Conservation (phyloP, 768 basidiomycete genomes). For the Boletus coccyginus region DNA sequence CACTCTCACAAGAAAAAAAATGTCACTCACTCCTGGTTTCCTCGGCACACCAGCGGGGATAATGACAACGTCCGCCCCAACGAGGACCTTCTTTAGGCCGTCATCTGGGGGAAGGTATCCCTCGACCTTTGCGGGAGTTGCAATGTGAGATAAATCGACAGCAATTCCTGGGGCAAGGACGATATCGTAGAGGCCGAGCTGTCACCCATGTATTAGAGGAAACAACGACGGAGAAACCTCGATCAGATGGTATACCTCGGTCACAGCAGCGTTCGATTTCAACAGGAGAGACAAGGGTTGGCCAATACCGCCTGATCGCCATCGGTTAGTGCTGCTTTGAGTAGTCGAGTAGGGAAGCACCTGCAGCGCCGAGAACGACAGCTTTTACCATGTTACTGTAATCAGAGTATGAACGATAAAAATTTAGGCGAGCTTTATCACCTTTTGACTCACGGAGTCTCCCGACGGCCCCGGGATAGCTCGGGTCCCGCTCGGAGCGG, state of each 20-base stretch:
- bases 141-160: slow-evolving; percentile 91
- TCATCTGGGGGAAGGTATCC: slow-evolving; percentile 81
- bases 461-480: slow-evolving; percentile 10
- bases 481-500: not conserved
- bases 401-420: not conserved
- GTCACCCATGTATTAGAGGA: slow-evolving; percentile 2
- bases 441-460: slow-evolving; percentile 6
- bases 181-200: slow-evolving; percentile 94
- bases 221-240: not conserved
- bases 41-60: slow-evolving; percentile 97
- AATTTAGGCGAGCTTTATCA: slow-evolving; percentile 16
- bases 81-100: slow-evolving; percentile 78
- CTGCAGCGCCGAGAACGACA: slow-evolving; percentile 96
- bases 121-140: slow-evolving; percentile 79
- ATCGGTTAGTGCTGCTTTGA: slow-evolving; percentile 1
- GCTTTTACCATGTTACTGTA: slow-evolving; percentile 51
- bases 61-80: slow-evolving; percentile 85
- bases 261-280: slow-evolving; percentile 80
- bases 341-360: slow-evolving; percentile 36
- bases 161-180: slow-evolving; percentile 97
- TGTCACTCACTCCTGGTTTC: slow-evolving; percentile 78
- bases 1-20: not conserved
- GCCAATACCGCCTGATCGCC: slow-evolving; percentile 81
- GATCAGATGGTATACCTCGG: slow-evolving; percentile 49
- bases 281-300: slow-evolving; percentile 92